phyloP scores from a whole-genome alignment of 768 basidiomycete species.

The Austroboletus eburneus region DNA sequence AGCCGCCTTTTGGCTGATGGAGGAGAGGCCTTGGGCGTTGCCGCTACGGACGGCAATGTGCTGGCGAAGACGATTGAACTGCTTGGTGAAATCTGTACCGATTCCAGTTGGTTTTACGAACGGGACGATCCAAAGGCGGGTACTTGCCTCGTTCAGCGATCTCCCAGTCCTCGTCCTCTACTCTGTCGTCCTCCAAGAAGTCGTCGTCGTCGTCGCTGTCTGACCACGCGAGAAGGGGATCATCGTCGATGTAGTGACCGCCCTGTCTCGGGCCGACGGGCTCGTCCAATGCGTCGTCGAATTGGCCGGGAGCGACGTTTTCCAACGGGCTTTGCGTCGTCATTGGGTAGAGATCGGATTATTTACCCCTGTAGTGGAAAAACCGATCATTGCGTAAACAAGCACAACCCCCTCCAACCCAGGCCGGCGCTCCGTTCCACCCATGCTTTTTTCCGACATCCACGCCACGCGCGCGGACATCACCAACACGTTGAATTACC shows the following conservation, averaged over 20 bases:
- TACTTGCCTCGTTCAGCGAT: conserved; percentile 71
- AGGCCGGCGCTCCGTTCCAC: conserved; percentile 2
- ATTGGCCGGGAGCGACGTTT: conserved; percentile 50
- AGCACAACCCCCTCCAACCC: conserved; percentile 15
- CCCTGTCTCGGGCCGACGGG: conserved; percentile 20
- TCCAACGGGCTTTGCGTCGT: conserved; percentile 13
- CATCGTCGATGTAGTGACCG: conserved; percentile 45
- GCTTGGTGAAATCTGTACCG: conserved; percentile 92
- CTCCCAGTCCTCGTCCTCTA: conserved; percentile 89
- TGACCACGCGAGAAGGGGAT: conserved; percentile 24
- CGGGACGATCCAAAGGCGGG: background rate
- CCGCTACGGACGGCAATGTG: conserved; percentile 83
- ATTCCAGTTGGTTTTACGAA: background rate
- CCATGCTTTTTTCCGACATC: conserved; percentile 2
- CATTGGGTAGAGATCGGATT: conserved; percentile 21
- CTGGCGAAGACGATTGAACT: conserved; percentile 92
- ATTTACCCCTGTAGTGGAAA: conserved; percentile 13
- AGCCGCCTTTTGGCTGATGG: conserved; percentile 43
- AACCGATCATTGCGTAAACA: conserved; percentile 9
- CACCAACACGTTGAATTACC: background rate
- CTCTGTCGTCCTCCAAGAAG: conserved; percentile 56
- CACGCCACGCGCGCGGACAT: conserved; percentile 1
- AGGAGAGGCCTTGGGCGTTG: conserved; percentile 57
- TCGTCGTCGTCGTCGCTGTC: conserved; percentile 37
- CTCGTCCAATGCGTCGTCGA: conserved; percentile 54